Evolutionary conservation across 495 filamentous ascomycete species (phyloP), one percentile per base, ranked within the genome.

Genomic region (Penicillium arizonense): DNA sequence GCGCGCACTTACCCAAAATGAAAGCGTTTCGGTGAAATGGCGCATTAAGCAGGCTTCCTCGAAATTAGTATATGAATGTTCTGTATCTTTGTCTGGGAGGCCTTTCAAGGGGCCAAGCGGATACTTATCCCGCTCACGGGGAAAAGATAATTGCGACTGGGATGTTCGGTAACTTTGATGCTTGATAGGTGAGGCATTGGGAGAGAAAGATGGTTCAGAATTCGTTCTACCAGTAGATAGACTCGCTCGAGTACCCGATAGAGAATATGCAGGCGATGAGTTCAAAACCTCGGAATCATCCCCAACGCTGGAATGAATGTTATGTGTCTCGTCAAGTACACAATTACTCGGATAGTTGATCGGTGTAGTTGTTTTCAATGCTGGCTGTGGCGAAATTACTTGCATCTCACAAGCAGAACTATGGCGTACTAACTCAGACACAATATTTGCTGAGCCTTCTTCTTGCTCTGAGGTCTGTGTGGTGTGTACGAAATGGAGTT

Each of bases 31-130:
- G 6, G 56, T 48, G 32, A 66, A 71, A 30, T 71, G 59, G 5
- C 65, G 47, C 33, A 68, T 63, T 35, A 71, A 50, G 20, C 61
- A 63, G 16, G 61, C 65, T 47, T 68, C 62, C 24, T 65, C 44
- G 14, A 57, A 21, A 18, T 23, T 50, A 4, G 48, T 38, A 13
- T 50, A 56, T 13, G 52, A 54, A 3, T 20, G 38, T 12, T 47
- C 45, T 5, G 39, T 41, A 16, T 28, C 5, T 8, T 11, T 30
- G 4, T 52, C 46, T 4, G 50, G 45, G 11, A 56, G 42, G 16
- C 52, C 52, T 9, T 53, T 36, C 30, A 58, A 28, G 5, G 55
- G 50, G 7, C 55, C 55, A 12, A 51, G 38, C 2, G 49, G 57
- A 42, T 61, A 61, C 42, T 32, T 44, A 20, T 41, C 24, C 30